Conservation (phyloP, 805 yeast genomes). For the Candida morakotiae region DNA sequence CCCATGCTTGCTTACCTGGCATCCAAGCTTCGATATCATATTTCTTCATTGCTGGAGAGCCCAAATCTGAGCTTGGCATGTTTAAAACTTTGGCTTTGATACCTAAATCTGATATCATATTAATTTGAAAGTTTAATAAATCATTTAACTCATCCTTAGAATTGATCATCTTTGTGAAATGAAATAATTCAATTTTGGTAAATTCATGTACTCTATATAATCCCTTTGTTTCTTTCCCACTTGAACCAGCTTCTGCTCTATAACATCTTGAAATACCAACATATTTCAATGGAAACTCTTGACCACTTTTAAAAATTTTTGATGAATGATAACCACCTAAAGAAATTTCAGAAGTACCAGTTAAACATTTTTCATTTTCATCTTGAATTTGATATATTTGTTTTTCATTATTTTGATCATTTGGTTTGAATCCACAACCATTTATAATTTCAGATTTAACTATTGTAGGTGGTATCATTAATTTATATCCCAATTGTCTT, state of each 20-base stretch:
- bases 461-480: constrained; percentile 81
- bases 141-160: constrained; percentile 54
- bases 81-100: constrained; percentile 75
- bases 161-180: constrained; percentile 52
- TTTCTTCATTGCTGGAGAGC: constrained; percentile 89
- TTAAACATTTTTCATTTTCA: constrained; percentile 57
- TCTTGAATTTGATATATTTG: constrained; percentile 70
- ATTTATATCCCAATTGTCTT: constrained; percentile 57
- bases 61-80: constrained; percentile 89
- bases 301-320: constrained; percentile 32
- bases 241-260: constrained; percentile 96
- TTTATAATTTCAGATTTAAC: constrained; percentile 71
- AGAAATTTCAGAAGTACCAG: constrained; percentile 96
- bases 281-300: constrained; percentile 50
- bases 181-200: constrained; percentile 88
- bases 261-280: constrained; percentile 85
- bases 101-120: constrained; percentile 63
- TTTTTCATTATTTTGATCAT: constrained; percentile 80
- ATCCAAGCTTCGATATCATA: constrained; percentile 96
- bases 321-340: constrained; percentile 75
- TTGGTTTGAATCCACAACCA: constrained; percentile 94
- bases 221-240: constrained; percentile 90
- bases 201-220: constrained; percentile 94
- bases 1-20: constrained; percentile 95
- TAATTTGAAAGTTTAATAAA: constrained; percentile 60